Conservation (phyloP, 2,329 filamentous ascomycete genomes). For the Fusarium azukiicola region DNA sequence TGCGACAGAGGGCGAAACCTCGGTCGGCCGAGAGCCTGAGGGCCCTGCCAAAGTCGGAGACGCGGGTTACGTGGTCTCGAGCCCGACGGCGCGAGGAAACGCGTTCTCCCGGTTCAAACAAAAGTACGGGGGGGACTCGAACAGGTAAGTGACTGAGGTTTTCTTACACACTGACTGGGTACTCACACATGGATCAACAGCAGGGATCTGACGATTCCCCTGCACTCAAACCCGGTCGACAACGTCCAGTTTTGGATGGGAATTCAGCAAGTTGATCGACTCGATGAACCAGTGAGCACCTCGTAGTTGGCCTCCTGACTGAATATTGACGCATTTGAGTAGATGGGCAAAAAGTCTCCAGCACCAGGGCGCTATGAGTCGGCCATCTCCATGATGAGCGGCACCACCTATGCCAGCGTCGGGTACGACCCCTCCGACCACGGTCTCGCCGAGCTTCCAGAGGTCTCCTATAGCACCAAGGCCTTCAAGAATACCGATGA, state of each 20-base stretch:
- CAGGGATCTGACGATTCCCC: background rate
- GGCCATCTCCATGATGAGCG: slow-evolving; percentile 9
- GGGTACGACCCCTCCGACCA: background rate
- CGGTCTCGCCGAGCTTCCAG: background rate
- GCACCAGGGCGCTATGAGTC: background rate
- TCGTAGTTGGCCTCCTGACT: background rate
- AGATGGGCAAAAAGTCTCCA: background rate
- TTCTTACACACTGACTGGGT: background rate
- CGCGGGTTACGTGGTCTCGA: slow-evolving; percentile 7
- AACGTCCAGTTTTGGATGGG: background rate
- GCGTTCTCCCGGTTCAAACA: slow-evolving; percentile 11
- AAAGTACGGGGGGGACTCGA: background rate
- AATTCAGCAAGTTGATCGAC: background rate
- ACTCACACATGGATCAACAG: background rate
- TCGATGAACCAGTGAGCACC: background rate
- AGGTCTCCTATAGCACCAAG: background rate
- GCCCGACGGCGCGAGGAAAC: background rate
- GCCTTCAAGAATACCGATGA: background rate
- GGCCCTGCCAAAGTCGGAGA: background rate
- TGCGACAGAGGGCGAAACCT: background rate
- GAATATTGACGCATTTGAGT: background rate
- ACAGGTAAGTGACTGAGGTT: background rate
- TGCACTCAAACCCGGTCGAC: background rate
- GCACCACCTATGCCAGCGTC: background rate
- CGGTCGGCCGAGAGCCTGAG: slow-evolving; percentile 1